Evolutionary conservation across 805 yeast species (phyloP), one percentile per base, ranked within the genome.

Genomic region (Metschnikowia similis): DNA sequence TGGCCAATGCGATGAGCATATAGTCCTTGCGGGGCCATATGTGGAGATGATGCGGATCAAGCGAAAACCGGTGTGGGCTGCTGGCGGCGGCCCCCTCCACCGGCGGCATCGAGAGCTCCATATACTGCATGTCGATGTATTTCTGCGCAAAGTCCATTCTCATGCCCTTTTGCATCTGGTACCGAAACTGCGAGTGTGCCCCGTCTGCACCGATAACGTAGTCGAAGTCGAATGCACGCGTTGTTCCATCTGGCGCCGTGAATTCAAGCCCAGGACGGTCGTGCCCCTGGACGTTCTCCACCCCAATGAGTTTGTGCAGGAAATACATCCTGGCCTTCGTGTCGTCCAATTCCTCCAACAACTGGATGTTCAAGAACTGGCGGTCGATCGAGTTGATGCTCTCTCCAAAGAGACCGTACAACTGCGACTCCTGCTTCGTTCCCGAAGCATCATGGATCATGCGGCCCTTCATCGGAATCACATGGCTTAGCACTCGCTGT

Each of bases 1-100:
- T 91, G 8, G 97, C 87, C 51, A 91, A 74, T 0, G 96, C 96
- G 60, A 91, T 91, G 57, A 91, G 76, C 97, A 91, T 91, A 63
- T 74, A 88, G 48, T 87, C 76, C 51, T 83, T 80, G 41, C 97
- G 74, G 4, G 97, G 97, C 97, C 97, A 91, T 41, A 91, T 88
- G 61, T 91, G 97, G 46, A 91, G 74, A 63, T 88, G 89, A 66
- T 88, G 82, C 7, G 90, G 84, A 56, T 83, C 81, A 21, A 87
- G 71, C 14, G 72, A 68, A 59, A 82, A 87, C 21, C 71, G 60
- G 3, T 57, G 57, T 4, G 58, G 51, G 45, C 59, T 66, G 4
- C 61, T 59, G 2, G 67, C 61, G 3, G 74, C 72, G 8, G 38
- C 51, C 5, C 52, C 57, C 16, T 41, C 35, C 5, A 45, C 56